Percentiles rank a stretch among this genome's conserved stretches.
phyloP scores from a whole-genome alignment of 2,329 filamentous ascomycete species.

The Alternaria incomplexa region DNA sequence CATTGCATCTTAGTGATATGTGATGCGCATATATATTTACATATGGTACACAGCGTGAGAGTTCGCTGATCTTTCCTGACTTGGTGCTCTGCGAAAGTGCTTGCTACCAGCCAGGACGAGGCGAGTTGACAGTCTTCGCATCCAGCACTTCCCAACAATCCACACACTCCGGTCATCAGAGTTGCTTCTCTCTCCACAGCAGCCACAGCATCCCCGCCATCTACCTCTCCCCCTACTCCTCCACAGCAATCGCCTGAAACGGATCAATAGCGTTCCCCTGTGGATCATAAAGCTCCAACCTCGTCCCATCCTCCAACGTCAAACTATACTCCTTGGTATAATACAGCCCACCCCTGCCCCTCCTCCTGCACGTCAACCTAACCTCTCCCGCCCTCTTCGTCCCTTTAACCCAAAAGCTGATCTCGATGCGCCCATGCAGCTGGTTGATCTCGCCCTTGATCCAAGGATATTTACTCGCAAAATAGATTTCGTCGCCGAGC shows the following conservation, averaged over 20 bases:
- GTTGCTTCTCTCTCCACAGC: background rate
- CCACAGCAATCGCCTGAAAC: conserved; percentile 56
- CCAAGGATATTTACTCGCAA: conserved; percentile 57
- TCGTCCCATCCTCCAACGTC: conserved; percentile 67
- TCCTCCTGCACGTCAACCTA: conserved; percentile 78
- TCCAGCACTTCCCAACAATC: accelerated
- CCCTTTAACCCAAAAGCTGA: conserved; percentile 85
- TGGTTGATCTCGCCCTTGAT: conserved; percentile 79
- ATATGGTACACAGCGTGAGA: conserved; percentile 16
- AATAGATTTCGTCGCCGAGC: conserved; percentile 74
- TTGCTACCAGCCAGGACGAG: background rate
- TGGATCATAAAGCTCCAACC: conserved; percentile 78
- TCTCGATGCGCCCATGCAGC: conserved; percentile 87
- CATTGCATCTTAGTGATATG: background rate
- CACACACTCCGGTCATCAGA: background rate
- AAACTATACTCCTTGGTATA: conserved; percentile 92
- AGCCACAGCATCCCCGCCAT: background rate
- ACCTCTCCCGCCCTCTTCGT: conserved; percentile 74
- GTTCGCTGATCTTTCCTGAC: background rate
- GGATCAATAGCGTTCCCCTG: conserved; percentile 63
- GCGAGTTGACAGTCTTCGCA: background rate
- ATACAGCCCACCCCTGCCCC: conserved; percentile 72
- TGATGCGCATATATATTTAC: conserved; percentile 22
- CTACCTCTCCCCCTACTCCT: conserved; percentile 17
- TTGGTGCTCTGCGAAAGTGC: background rate